These are phyloP conservation scores for Plasmodium reichenowi DNA, from an alignment of 169 alveolate genomes.

Conservation along the genomic window DNA sequence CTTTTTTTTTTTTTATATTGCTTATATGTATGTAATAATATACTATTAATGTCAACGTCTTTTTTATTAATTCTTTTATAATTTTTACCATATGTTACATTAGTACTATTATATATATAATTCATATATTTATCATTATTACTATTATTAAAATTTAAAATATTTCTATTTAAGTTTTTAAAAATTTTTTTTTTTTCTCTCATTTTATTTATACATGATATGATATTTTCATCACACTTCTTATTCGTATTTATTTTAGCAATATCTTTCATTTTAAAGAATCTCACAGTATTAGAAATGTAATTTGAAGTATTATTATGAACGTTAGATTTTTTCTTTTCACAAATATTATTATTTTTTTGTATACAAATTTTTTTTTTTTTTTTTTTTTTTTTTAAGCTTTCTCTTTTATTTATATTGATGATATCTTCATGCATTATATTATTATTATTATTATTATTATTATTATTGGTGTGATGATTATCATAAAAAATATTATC, in stretches of 20 bases:
- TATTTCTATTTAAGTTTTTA: slow-evolving; percentile 26
- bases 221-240: not conserved
- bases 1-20: slow-evolving; percentile 2
- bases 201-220: not conserved
- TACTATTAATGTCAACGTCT: slow-evolving; percentile 8
- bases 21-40: not conserved
- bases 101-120: slow-evolving; percentile 51
- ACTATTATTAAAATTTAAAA: slow-evolving; percentile 6
- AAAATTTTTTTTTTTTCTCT: slow-evolving; percentile 6
- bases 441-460: too few relatives aligned
- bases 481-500: too few relatives aligned
- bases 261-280: not conserved
- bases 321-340: not conserved
- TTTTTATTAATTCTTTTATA: slow-evolving; percentile 45
- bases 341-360: not conserved
- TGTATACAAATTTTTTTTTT: not conserved
- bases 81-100: slow-evolving; percentile 11
- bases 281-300: not conserved
- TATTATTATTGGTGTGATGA: too few relatives aligned
- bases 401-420: too few relatives aligned
- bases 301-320: not conserved
- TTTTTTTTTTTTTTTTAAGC: too few relatives aligned
- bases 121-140: slow-evolving; percentile 44
- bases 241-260: not conserved
- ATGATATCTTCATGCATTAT: too few relatives aligned